Percentiles rank a stretch among this genome's conserved stretches.
Evolutionary conservation across 116 monocot genomes (phyloP).

Genomic region (Trichopus zeylanicus): DNA sequence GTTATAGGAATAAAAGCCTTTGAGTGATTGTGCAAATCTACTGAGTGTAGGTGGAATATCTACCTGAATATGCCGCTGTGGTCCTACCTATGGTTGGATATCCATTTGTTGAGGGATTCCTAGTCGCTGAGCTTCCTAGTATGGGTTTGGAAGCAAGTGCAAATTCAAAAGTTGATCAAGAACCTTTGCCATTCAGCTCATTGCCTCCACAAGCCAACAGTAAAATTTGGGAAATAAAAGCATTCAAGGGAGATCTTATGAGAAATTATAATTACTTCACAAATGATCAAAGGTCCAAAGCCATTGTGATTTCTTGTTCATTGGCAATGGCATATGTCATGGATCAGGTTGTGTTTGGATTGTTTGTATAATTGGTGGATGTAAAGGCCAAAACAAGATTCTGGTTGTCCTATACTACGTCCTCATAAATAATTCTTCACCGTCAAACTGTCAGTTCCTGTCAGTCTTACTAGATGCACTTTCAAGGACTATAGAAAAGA

Average conservation of each 20-base stretch:
- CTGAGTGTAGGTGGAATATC: slow-evolving; percentile 47
- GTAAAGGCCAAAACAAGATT: background rate
- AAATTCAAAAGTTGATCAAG: slow-evolving; percentile 10
- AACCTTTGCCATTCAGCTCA: slow-evolving; percentile 5
- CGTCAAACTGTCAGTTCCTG: too few relatives aligned
- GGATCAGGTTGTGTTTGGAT: slow-evolving; percentile 64
- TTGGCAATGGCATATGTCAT: slow-evolving; percentile 93
- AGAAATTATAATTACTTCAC: slow-evolving; percentile 35
- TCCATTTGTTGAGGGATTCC: slow-evolving; percentile 92
- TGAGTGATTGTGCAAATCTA: too few relatives aligned
- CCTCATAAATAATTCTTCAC: too few relatives aligned
- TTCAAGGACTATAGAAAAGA: too few relatives aligned
- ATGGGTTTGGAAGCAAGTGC: slow-evolving; percentile 13
- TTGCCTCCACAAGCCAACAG: slow-evolving; percentile 16
- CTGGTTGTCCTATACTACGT: background rate
- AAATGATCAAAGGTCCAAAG: slow-evolving; percentile 45
- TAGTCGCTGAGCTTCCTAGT: slow-evolving; percentile 78
- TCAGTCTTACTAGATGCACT: too few relatives aligned
- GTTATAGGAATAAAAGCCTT: too few relatives aligned
- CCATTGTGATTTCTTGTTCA: slow-evolving; percentile 72
- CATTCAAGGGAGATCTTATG: slow-evolving; percentile 31
- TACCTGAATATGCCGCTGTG: slow-evolving; percentile 63
- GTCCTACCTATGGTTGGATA: slow-evolving; percentile 90
- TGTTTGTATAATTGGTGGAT: background rate
- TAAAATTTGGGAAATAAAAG: slow-evolving; percentile 31